A percentile compares a stretch with the other conserved stretches of the same genome.
Evolutionary conservation across 2,329 filamentous ascomycete genomes (phyloP).

Genomic region (Gnomoniopsis sp.): DNA sequence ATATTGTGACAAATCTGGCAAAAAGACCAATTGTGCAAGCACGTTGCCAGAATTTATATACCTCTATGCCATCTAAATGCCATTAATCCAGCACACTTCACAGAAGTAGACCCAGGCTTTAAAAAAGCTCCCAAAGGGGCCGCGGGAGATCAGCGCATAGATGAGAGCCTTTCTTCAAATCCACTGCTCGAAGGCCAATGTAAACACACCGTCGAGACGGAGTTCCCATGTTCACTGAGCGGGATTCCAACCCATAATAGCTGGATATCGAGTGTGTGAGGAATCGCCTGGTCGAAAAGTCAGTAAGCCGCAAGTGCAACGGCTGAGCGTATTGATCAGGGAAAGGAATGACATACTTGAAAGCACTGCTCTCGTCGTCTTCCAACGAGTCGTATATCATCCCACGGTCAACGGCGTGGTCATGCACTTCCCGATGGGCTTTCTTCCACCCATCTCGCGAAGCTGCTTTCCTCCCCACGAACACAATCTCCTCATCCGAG

Average conservation of each 20-base stretch:
- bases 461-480: constrained; percentile 64
- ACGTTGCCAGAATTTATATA: background rate
- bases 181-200: constrained; percentile 58
- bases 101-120: constrained; percentile 17
- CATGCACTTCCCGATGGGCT: constrained; percentile 49
- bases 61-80: background rate
- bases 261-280: constrained; percentile 87
- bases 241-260: constrained; percentile 87
- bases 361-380: constrained; percentile 72
- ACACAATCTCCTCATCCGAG: constrained; percentile 83
- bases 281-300: constrained; percentile 65
- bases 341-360: constrained; percentile 61
- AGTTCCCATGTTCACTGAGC: constrained; percentile 69
- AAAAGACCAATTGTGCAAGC: background rate
- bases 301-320: background rate
- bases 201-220: constrained; percentile 78
- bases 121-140: constrained; percentile 62
- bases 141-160: constrained; percentile 45
- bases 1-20: too few species aligned
- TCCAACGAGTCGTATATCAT: constrained; percentile 79
- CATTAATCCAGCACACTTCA: background rate
- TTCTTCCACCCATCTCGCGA: constrained; percentile 42
- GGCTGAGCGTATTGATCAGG: background rate
- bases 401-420: constrained; percentile 52
- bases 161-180: constrained; percentile 27